Conservation (phyloP, 257 asterid genomes). For the Solanum dulcamara region DNA sequence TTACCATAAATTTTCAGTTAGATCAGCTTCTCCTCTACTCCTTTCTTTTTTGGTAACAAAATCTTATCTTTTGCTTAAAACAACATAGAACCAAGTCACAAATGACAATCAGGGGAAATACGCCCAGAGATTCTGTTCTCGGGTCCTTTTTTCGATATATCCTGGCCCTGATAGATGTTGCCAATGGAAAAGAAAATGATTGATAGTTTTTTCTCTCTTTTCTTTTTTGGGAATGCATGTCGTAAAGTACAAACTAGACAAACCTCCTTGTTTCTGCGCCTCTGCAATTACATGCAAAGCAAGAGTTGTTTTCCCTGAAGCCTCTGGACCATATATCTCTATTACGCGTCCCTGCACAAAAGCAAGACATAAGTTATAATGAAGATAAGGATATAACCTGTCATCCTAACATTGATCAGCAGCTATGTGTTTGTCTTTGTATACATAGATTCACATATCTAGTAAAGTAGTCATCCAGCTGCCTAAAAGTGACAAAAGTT, state of each 20-base stretch:
- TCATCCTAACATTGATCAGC: not conserved
- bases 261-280: constrained; percentile 95
- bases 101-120: not conserved
- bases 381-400: not conserved
- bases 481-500: not conserved
- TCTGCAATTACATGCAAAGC: constrained; percentile 93
- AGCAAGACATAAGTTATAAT: not conserved
- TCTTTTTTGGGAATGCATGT: not conserved
- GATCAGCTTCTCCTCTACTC: not conserved
- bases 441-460: not conserved
- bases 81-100: not conserved
- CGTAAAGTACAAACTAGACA: not conserved
- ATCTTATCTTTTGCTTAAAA: not conserved
- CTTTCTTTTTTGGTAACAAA: not conserved
- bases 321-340: constrained; percentile 96
- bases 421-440: not conserved
- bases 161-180: not conserved
- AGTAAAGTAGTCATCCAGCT: not conserved
- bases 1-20: not conserved
- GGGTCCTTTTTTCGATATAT: not conserved
- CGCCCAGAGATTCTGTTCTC: not conserved
- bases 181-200: not conserved
- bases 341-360: constrained; percentile 77
- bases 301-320: constrained; percentile 97
- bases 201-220: not conserved